Evolutionary conservation across 139 green algal genomes (phyloP), one percentile per base, ranked within the genome.

Genomic region (Picochlorum sp.): DNA sequence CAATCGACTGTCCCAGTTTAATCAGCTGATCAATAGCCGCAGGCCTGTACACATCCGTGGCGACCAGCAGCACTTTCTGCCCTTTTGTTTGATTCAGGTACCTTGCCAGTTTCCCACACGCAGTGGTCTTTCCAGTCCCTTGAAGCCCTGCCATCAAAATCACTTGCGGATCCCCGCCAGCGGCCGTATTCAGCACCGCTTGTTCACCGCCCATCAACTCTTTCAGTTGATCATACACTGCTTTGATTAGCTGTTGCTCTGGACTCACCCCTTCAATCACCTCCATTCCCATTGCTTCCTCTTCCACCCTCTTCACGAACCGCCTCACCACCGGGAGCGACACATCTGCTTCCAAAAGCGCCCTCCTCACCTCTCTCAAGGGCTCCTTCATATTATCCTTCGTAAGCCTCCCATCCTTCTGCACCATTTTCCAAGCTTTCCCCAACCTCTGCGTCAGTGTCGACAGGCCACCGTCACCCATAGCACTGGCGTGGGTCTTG

Each of bases 51-150:
- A 97, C 77, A 61, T 97, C 90, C 0, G 89, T 93, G 25, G 90
- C 91, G 33, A 97, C 87, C 76, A 97, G 73, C 33, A 90, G 68
- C 24, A 88, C 76, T 53, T 73, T 71, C 57, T 91, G 88, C 25
- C 71, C 68, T 33, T 81, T 57, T 20, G 20, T 47, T 66, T 88
- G 82, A 67, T 85, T 78, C 14, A 98, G 78, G 64, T 79, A 85
- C 32, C 87, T 59, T 0, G 92, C 92, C 52, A 98, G 78, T 80
- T 98, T 98, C 43, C 87, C 92, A 29, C 80, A 90, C 0, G 88
- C 86, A 0, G 92, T 98, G 10, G 92, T 98, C 75, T 98, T 98
- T 33, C 92, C 92, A 35, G 97, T 93, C 18, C 92, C 91, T 65
- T 97, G 88, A n/a, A 89, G 64, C 1, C 87, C 87, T 14, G 85